Evolutionary conservation across 257 asterid species (phyloP), one percentile per base, ranked within the genome.

Genomic region (Ehretia macrophylla): DNA sequence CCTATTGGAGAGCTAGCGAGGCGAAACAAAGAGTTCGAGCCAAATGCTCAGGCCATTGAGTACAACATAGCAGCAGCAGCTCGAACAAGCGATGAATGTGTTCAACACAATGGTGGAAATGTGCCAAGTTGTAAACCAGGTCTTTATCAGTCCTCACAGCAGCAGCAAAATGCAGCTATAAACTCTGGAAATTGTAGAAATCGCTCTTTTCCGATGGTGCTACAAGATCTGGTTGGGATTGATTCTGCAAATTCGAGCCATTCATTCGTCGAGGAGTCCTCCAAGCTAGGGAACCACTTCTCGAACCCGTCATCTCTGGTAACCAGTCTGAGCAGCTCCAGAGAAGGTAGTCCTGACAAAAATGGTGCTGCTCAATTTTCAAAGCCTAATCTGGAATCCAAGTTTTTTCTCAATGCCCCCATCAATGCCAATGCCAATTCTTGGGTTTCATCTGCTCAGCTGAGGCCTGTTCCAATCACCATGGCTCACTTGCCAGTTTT

Each of bases 321-420:
- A 1, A 90, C 95, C 14, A 90, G 95, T 71, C 56, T 90, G 76
- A 72, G 84, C 55, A 73, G 72, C 65, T 77, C 83, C 39, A 76
- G 97, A 56, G 95, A 87, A 62, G 87, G 77, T 11, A 90, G 96
- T 67, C 97, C 96, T 0, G 95, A 85, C 18, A 86, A 73, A 56
- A 74, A 62, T 8, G 73, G 78, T 8, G 68, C 55, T 0, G 35
- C 35, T 27, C 35, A 1, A 3, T 1, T 27, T 27, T 27, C 35
- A 3, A 72, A 68, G 51, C 76, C 82, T 19, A 12, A 61, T 18
- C 1, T 51, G 19, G 69, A 23, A 8, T 19, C 65, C 6, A 79
- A 73, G 73, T 75, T 68, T 49, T 13, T 56, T 21, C 49, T 16
- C 45, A 27, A 6, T 27, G 74, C 74, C 10, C 0, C 77, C 6